Percentiles rank a stretch among this genome's conserved stretches.
phyloP scores from a whole-genome alignment of 2,329 filamentous ascomycete genomes.

The Chaetomium sp. region DNA sequence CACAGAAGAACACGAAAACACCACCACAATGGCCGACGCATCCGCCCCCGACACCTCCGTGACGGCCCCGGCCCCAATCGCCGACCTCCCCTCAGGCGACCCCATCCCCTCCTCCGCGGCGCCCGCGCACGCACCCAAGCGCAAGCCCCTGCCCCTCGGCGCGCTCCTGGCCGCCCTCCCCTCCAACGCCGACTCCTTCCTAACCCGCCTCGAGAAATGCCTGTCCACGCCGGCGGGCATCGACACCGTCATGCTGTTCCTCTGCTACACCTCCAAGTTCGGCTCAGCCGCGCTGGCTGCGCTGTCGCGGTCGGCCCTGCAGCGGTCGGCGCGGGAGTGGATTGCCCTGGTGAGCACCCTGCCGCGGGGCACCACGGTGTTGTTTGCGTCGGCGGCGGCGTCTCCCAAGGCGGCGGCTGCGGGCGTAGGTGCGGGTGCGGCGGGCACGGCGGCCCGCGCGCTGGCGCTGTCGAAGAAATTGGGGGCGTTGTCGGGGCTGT shows the following conservation, averaged over 20 bases:
- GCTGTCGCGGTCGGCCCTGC: constrained; percentile 52
- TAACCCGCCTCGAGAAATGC: constrained; percentile 53
- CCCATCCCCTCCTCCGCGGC: constrained; percentile 21
- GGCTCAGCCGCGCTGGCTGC: constrained; percentile 44
- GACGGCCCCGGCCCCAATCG: constrained; percentile 13
- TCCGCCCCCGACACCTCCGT: constrained; percentile 7
- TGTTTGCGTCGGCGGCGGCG: constrained; percentile 31
- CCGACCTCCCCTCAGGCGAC: constrained; percentile 25
- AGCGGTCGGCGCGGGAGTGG: constrained; percentile 44
- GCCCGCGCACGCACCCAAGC: constrained; percentile 10
- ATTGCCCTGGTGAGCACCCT: constrained; percentile 46
- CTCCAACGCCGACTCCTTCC: constrained; percentile 44
- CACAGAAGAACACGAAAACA: background rate
- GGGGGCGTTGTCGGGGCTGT: constrained; percentile 55
- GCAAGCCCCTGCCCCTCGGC: constrained; percentile 18
- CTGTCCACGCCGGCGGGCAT: constrained; percentile 62
- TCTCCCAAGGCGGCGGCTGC: too few species aligned
- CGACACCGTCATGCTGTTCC: constrained; percentile 61
- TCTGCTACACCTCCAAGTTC: constrained; percentile 61
- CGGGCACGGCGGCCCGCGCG: constrained; percentile 34
- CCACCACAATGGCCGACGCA: constrained; percentile 11
- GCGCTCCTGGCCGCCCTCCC: constrained; percentile 32
- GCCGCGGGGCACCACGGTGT: constrained; percentile 44
- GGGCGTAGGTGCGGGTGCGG: constrained; percentile 23
- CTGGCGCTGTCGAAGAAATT: constrained; percentile 48